Evolutionary conservation across 164 flowering plant species (phyloP), one percentile per base, ranked within the genome.

Genomic region (Santalum album): DNA sequence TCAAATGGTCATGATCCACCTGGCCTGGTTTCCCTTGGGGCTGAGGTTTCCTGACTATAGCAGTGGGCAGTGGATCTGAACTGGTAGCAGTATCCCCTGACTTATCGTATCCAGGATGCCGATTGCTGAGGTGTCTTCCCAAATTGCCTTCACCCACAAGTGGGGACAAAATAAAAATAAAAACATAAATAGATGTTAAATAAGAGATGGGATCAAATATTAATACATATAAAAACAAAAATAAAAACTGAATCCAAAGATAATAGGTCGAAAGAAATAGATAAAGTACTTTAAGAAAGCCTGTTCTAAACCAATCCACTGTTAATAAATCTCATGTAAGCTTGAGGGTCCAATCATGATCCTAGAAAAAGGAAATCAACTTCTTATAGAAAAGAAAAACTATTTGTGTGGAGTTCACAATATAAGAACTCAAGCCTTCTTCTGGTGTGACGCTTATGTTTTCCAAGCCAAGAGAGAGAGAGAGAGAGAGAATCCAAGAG

Each of bases 21-120:
- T 76, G 72, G 69, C 60, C 21, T 68, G 46, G 34, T 65, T 84
- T 86, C 11, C 53, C 69, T 58, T 77, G 87, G 50, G 79, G 35
- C 57, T 75, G 90, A 64, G 76, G 52, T 66, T 83, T 85, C 76
- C 78, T 88, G 26, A 56, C 53, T 47, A 63, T 63, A 57, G 66
- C 51, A 6, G 48, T 55, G 0, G 74, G 56, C 57, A 68, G 83
- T 35, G 77, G 66, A 22, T 75, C 53, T 45, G 82, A 57, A 52
- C 12, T 70, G 38, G 63, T 51, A 55, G 70, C 57, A 55, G 56
- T 51, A 56, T 74, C 78, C 40, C 74, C 77, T 22, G 78, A 38
- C 58, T 76, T 75, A 60, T 91, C 95, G 70, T 91, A 91, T 55
- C 94, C 98, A 42, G 96, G 94, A 75, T 91, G 98, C 24, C 95